phyloP scores from a whole-genome alignment of 2,329 filamentous ascomycete species.

The Nemania diffusa region DNA sequence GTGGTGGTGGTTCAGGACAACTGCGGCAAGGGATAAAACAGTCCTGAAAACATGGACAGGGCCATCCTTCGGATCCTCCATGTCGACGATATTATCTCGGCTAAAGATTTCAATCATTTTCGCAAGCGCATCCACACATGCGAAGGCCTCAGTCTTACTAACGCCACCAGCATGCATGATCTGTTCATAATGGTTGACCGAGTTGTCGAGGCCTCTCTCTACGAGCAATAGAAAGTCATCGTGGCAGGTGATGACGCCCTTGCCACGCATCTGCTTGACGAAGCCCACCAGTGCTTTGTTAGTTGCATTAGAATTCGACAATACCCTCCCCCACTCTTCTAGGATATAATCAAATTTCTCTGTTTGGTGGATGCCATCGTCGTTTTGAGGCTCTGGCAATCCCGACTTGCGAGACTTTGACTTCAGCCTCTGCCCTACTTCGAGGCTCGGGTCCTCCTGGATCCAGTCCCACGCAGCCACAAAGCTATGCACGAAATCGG shows the following conservation, averaged over 20 bases:
- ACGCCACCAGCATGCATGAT: slow-evolving; percentile 67
- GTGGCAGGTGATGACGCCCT: slow-evolving; percentile 75
- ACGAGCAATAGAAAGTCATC: slow-evolving; percentile 85
- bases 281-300: slow-evolving; percentile 80
- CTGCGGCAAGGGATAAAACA: slow-evolving; percentile 77
- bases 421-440: slow-evolving; percentile 76
- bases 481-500: slow-evolving; percentile 86
- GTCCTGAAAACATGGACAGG: slow-evolving; percentile 81
- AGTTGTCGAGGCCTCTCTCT: slow-evolving; percentile 81
- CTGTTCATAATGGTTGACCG: slow-evolving; percentile 81
- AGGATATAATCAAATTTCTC: slow-evolving; percentile 96
- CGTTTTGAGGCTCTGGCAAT: slow-evolving; percentile 55
- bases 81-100: slow-evolving; percentile 72
- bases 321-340: slow-evolving; percentile 90
- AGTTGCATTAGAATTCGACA: slow-evolving; percentile 78
- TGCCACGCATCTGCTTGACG: slow-evolving; percentile 82
- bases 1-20: slow-evolving; percentile 88
- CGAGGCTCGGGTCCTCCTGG: slow-evolving; percentile 73
- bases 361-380: slow-evolving; percentile 68
- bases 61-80: slow-evolving; percentile 67
- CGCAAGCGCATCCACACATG: slow-evolving; percentile 80
- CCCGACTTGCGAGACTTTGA: slow-evolving; percentile 63
- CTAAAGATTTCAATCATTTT: slow-evolving; percentile 82
- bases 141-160: slow-evolving; percentile 66
- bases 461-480: slow-evolving; percentile 86